phyloP scores from a whole-genome alignment of 2,329 filamentous ascomycete genomes.

The Alternaria postmessia region DNA sequence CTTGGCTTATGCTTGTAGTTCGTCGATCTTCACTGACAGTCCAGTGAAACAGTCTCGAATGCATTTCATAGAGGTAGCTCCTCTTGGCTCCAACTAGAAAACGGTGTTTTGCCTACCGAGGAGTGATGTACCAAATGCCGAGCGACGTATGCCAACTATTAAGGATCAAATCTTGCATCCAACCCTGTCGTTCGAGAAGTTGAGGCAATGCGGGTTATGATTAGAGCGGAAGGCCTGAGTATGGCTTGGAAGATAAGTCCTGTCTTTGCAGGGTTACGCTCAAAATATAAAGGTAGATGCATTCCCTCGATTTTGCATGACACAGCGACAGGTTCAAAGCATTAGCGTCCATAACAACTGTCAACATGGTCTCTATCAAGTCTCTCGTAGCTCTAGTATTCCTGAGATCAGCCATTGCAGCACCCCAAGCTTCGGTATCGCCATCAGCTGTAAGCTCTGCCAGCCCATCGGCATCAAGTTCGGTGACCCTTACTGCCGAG shows the following conservation, averaged over 20 bases:
- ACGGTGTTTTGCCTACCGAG: background rate
- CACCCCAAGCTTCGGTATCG: constrained; percentile 13
- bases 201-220: background rate
- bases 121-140: background rate
- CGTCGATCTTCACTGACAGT: background rate
- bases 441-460: constrained; percentile 12
- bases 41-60: constrained; percentile 1
- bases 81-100: background rate
- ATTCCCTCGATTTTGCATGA: background rate
- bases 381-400: constrained; percentile 1
- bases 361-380: constrained; percentile 5
- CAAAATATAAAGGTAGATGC: constrained; percentile 1
- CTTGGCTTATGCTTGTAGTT: constrained; percentile 1
- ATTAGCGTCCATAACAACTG: background rate
- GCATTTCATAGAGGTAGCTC: background rate
- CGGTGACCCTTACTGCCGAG: constrained; percentile 16
- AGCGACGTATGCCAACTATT: constrained; percentile 15
- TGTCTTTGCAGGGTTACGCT: too few species aligned
- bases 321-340: background rate
- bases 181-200: background rate
- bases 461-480: constrained; percentile 2
- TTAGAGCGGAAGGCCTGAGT: background rate
- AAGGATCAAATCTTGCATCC: background rate
- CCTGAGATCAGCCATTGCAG: constrained; percentile 1
- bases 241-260: background rate